Evolutionary conservation across 2,329 filamentous ascomycete species (phyloP).

Genomic region (Fusarium decemcellulare): DNA sequence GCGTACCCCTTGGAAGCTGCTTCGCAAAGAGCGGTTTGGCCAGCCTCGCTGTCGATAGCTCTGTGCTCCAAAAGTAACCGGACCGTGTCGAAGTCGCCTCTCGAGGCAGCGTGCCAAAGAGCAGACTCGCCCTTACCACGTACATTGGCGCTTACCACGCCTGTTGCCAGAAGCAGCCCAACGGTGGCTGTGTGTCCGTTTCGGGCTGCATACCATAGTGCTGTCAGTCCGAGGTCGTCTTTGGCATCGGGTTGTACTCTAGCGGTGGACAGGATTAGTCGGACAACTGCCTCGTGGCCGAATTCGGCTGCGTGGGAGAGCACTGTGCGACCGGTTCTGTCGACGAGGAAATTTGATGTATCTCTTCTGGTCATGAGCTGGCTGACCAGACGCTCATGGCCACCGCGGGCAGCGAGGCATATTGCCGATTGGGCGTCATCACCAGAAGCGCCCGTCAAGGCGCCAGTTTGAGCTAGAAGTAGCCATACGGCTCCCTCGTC

Average conservation of each 20-base stretch:
- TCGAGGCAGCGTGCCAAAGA: background rate
- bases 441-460: fast-evolving
- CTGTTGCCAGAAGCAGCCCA: background rate
- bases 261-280: background rate
- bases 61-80: background rate
- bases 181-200: background rate
- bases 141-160: background rate
- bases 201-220: background rate
- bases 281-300: background rate
- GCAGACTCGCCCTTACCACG: background rate
- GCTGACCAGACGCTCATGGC: background rate
- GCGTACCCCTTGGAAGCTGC: background rate
- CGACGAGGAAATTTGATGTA: background rate
- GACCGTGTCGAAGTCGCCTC: background rate
- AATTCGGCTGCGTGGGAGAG: constrained; percentile 16
- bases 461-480: background rate
- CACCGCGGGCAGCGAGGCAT: constrained; percentile 10
- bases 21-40: background rate
- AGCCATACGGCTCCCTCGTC: constrained; percentile 15
- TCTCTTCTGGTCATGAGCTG: constrained; percentile 19
- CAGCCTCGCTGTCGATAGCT: background rate
- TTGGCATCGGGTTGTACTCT: background rate
- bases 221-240: background rate
- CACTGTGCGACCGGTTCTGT: background rate
- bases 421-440: fast-evolving